Conservation (phyloP, 2,329 filamentous ascomycete species). For the Fusarium torulosum region DNA sequence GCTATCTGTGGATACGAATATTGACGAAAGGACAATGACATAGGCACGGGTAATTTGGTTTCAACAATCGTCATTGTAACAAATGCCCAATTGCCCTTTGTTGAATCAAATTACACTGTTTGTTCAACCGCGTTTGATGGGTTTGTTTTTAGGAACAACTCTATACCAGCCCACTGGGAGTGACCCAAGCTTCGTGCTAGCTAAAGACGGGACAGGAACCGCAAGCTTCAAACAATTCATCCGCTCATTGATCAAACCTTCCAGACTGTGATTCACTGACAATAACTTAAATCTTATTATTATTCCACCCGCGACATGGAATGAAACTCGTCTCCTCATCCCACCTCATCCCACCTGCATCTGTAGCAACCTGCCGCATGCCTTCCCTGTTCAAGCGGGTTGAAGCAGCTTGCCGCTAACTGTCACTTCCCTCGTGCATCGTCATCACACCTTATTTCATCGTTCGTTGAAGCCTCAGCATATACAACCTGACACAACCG, state of each 20-base stretch:
- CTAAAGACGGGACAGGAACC: constrained; percentile 3
- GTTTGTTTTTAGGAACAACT: constrained; percentile 23
- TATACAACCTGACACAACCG: constrained; percentile 14
- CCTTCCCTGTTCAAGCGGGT: constrained; percentile 11
- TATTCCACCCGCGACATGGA: background rate
- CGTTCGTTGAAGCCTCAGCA: constrained; percentile 4
- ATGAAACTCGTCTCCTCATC: constrained; percentile 14
- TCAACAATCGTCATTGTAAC: background rate
- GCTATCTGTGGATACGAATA: constrained; percentile 1
- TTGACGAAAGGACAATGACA: background rate
- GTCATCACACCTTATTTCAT: constrained; percentile 8
- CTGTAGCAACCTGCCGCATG: constrained; percentile 23
- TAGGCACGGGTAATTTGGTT: background rate
- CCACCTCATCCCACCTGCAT: constrained; percentile 1
- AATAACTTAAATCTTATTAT: constrained; percentile 3
- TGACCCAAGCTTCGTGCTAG: constrained; percentile 21
- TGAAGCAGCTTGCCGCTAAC: constrained; percentile 15
- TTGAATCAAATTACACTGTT: background rate
- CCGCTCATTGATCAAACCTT: constrained; percentile 4
- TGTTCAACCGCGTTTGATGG: background rate
- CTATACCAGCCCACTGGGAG: constrained; percentile 1
- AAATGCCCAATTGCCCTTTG: background rate
- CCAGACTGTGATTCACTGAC: constrained; percentile 22
- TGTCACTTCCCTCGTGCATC: background rate
- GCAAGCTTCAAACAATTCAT: constrained; percentile 1